Base-by-base conservation (phyloP, 2,329 filamentous ascomycete species). In the Fusarium buharicum region DNA sequence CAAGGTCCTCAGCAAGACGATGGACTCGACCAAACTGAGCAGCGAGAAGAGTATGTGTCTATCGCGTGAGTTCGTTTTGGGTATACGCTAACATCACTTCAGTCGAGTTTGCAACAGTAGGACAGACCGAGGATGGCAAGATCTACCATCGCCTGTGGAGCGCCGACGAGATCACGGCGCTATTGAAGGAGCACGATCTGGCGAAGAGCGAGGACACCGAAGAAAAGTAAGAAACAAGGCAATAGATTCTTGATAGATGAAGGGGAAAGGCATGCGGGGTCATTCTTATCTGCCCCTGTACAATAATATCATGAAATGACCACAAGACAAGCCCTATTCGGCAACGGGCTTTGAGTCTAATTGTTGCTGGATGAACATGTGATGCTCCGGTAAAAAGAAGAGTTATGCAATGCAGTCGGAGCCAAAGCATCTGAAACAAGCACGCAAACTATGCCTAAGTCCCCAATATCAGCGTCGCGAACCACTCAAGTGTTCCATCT, bases 1-100 rank as follows among this genome's bases (percentile, higher is more conserved):
- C 76, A 99, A 99, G 86, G 95, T 99, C 64, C 81, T 99, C 67
- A 98, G 95, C 86, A 99, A 99, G 88, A 99, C 95, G 6, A 99
- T 99, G 96, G 95, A 99, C 78, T 97, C 93, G 51, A 98, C 94
- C 50, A 99, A 97, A 84, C 81, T 99, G 75, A 97, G 93, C 83
- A 97, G 93, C 75, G 95, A 99, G 85, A 99, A 99, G 87, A 97
- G 93, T 97, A 81, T 78, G 91, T 30, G 6, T 33, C 6, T 17
- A 2, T 20, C 12, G 24, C 8, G 16, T 13, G 22, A 14, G 3
- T 8, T 10, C 16, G 6, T 33, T 18, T n/a, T 33, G 11, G 12
- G 12, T 20, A 11, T 22, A 37, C 38, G 40, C 67, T 71, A 55
- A 71, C 67, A 53, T 12, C 14, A 24, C 53, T 14, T 12, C 70